A percentile compares a stretch with the other conserved stretches of the same genome.
Evolutionary conservation across 1,284 basidiomycete species (phyloP).

Genomic region (Agaricales sp.): DNA sequence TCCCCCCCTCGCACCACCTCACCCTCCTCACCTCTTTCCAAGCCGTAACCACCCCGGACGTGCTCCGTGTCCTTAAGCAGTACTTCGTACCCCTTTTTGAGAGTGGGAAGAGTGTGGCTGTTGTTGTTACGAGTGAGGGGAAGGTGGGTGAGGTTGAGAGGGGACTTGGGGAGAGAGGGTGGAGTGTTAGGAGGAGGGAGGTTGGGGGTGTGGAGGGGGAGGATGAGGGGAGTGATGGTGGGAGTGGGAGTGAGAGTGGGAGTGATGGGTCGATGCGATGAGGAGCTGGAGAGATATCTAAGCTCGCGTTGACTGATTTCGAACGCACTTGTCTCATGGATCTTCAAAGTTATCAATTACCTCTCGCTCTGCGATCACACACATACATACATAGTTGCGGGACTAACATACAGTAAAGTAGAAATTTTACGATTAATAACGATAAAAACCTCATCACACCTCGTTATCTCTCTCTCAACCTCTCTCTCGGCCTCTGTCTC

Average conservation of each 20-base stretch:
- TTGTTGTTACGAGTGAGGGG: constrained; percentile 75
- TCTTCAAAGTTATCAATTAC: no score
- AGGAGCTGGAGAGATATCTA: no score
- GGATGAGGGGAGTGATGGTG: constrained; percentile 24
- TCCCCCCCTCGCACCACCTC: constrained; percentile 65
- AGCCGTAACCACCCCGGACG: constrained; percentile 68
- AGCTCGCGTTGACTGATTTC: no score
- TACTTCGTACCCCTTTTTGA: constrained; percentile 88
- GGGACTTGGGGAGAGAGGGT: constrained; percentile 62
- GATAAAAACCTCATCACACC: no score
- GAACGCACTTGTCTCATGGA: no score
- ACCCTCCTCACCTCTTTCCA: constrained; percentile 74
- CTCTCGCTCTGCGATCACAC: no score
- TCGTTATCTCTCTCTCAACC: no score
- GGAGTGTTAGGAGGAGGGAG: constrained; percentile 65
- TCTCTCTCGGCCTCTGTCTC: no score
- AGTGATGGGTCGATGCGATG: no score
- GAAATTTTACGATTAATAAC: no score
- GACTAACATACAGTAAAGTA: no score
- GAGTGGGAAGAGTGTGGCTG: constrained; percentile 65
- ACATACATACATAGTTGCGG: no score
- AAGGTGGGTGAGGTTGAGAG: constrained; percentile 70
- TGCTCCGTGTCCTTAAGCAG: constrained; percentile 57
- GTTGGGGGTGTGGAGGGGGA: constrained; percentile 47
- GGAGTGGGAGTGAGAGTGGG: constrained; percentile 24